phyloP scores from a whole-genome alignment of 1,284 basidiomycete genomes.

The Ceratobasidium sp. region DNA sequence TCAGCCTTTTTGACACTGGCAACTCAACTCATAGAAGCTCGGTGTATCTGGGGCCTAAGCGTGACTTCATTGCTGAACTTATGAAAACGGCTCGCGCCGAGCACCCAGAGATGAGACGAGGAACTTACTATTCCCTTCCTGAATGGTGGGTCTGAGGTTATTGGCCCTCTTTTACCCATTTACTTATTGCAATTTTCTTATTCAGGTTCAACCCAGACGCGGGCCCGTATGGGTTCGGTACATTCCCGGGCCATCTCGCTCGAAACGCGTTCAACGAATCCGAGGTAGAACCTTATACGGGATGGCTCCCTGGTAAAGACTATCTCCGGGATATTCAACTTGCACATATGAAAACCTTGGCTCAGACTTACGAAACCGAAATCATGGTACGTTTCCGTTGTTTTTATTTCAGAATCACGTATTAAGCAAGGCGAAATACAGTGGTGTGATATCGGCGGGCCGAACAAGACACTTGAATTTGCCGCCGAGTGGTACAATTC shows the following conservation, averaged over 20 bases:
- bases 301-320: constrained; percentile 65
- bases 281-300: constrained; percentile 69
- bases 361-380: constrained; percentile 67
- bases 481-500: constrained; percentile 69
- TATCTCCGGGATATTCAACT: constrained; percentile 69
- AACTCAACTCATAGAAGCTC: constrained; percentile 67
- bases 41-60: constrained; percentile 66
- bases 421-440: constrained; percentile 48
- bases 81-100: constrained; percentile 66
- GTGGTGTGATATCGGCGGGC: constrained; percentile 74
- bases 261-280: constrained; percentile 67
- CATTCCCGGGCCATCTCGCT: constrained; percentile 70
- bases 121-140: constrained; percentile 66
- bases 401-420: neutral
- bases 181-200: neutral
- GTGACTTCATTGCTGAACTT: constrained; percentile 69
- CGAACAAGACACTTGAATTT: constrained; percentile 66
- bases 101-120: constrained; percentile 66
- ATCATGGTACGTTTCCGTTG: constrained; percentile 64
- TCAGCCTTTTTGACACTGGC: constrained; percentile 68
- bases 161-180: too few species aligned
- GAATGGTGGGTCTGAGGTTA: constrained; percentile 50
- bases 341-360: constrained; percentile 71
- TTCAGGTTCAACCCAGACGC: constrained; percentile 69
- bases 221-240: constrained; percentile 65